Evolutionary conservation across 225 moss, liverwort and hornwort species (phyloP).

Genomic region (Physcomitrellopsis africana): DNA sequence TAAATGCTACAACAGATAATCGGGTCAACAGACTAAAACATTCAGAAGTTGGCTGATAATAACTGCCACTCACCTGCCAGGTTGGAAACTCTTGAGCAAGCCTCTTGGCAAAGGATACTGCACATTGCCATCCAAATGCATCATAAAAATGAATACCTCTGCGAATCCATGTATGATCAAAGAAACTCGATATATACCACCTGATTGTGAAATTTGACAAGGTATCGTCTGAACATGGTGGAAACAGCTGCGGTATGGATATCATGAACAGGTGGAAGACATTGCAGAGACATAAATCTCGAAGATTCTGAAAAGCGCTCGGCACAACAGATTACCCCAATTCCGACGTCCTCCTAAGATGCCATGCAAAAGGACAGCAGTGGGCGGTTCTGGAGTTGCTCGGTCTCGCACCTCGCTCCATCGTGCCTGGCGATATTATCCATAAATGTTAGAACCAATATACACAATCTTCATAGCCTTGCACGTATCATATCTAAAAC

Average conservation of each 20-base stretch:
- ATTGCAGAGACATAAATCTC: conserved; percentile 14
- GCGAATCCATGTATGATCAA: conserved; percentile 7
- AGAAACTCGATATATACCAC: background rate
- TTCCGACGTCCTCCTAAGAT: conserved; percentile 91
- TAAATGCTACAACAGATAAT: background rate
- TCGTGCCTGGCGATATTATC: conserved; percentile 56
- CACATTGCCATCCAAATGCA: conserved; percentile 25
- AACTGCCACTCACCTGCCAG: conserved; percentile 73
- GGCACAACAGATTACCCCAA: conserved; percentile 61
- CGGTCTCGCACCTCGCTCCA: conserved; percentile 83
- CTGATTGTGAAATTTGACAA: background rate
- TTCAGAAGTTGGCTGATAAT: background rate
- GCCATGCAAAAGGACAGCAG: conserved; percentile 89
- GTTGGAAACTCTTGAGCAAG: conserved; percentile 90
- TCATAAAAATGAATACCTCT: background rate
- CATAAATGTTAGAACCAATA: conserved; percentile 29
- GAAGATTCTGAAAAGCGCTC: background rate
- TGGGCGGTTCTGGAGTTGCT: conserved; percentile 79
- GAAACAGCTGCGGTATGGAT: conserved; percentile 2
- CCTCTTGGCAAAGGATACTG: conserved; percentile 91
- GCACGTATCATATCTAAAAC: background rate
- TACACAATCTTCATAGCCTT: background rate
- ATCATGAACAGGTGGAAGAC: conserved; percentile 6
- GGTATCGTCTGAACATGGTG: background rate
- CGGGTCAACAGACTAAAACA: background rate